Evolutionary conservation across 148 eudicot genomes (phyloP).

Genomic region (Selenicereus undatus): DNA sequence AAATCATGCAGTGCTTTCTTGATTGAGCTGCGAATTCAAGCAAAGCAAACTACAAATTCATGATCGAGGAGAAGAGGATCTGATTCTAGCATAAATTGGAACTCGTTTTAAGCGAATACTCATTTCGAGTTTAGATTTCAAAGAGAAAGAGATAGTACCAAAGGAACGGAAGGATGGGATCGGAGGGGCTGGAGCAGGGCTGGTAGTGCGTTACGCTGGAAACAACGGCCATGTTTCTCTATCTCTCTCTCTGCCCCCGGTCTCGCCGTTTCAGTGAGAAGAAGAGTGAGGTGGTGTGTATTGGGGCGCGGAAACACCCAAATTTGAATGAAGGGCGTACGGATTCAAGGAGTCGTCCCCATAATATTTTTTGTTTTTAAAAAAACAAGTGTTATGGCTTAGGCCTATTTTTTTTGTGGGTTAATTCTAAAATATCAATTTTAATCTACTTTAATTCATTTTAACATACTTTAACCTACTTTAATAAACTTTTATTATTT

Average conservation of each 20-base stretch:
- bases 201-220: slow-evolving; percentile 19
- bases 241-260: not conserved
- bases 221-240: slow-evolving; percentile 32
- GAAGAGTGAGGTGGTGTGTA: no score
- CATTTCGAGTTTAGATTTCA: not conserved
- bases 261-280: no score
- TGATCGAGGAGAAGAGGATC: not conserved
- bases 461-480: no score
- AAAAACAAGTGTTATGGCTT: no score
- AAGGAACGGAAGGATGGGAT: slow-evolving; percentile 69
- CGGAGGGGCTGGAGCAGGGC: slow-evolving; percentile 29
- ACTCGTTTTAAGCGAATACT: not conserved
- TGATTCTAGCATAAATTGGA: not conserved
- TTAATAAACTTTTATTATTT: no score
- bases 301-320: no score
- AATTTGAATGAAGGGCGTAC: no score
- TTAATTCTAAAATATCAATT: no score
- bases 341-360: no score
- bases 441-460: no score
- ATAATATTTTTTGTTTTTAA: no score
- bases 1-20: slow-evolving; percentile 33
- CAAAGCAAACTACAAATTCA: not conserved
- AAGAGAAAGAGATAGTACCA: slow-evolving; percentile 21
- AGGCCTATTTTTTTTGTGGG: no score
- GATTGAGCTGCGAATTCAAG: slow-evolving; percentile 46